Conservation (phyloP, 2,329 filamentous ascomycete genomes). For the Ilyonectria mors-panacis region DNA sequence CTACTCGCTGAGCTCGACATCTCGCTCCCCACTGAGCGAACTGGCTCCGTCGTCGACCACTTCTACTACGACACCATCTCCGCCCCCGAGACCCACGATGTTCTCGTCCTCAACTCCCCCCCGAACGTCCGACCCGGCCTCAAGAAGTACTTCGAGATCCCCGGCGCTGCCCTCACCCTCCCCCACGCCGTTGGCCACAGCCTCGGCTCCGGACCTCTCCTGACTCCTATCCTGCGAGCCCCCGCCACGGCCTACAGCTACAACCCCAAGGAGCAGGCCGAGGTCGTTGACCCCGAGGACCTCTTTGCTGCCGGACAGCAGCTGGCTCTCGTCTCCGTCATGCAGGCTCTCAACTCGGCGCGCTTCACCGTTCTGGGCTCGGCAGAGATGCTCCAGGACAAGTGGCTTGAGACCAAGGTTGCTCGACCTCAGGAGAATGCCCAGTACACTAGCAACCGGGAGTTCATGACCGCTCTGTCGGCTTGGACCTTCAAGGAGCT, state of each 20-base stretch:
- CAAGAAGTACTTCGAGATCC: slow-evolving; percentile 80
- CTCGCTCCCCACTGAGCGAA: slow-evolving; percentile 86
- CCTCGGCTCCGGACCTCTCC: slow-evolving; percentile 82
- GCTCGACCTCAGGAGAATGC: slow-evolving; percentile 69
- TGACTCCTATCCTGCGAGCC: slow-evolving; percentile 87
- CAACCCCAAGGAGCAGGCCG: slow-evolving; percentile 88
- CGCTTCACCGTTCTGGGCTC: slow-evolving; percentile 89
- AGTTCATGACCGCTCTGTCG: slow-evolving; percentile 87
- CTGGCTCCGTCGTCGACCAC: slow-evolving; percentile 90
- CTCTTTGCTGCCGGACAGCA: slow-evolving; percentile 88
- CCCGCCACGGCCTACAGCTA: slow-evolving; percentile 92
- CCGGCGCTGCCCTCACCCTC: slow-evolving; percentile 78
- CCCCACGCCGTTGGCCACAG: slow-evolving; percentile 86
- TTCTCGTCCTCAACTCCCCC: slow-evolving; percentile 83
- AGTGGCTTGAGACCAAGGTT: slow-evolving; percentile 89
- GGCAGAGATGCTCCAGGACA: slow-evolving; percentile 87
- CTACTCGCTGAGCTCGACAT: slow-evolving; percentile 92
- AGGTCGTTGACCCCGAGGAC: slow-evolving; percentile 77
- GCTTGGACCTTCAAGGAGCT: slow-evolving; percentile 97
- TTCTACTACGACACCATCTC: slow-evolving; percentile 90
- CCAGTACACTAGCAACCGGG: slow-evolving; percentile 81
- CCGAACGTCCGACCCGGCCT: slow-evolving; percentile 75
- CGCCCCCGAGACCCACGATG: slow-evolving; percentile 87
- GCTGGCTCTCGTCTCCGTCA: slow-evolving; percentile 84
- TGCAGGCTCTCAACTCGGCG: slow-evolving; percentile 95